Evolutionary conservation across 306 rosid genomes (phyloP).

Genomic region (Acacia crassicarpa): DNA sequence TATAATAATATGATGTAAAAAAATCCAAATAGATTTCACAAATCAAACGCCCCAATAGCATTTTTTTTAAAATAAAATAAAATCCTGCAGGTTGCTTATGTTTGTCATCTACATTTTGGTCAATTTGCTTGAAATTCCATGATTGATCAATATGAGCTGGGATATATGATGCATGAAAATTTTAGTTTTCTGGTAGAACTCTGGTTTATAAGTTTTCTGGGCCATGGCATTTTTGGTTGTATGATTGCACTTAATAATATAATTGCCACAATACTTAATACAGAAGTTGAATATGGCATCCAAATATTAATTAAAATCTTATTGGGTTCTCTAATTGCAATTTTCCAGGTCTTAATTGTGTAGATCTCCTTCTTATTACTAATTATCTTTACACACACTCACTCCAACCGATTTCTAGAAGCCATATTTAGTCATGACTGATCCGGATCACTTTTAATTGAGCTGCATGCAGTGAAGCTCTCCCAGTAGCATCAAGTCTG

Average conservation of each 20-base stretch:
- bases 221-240: background rate
- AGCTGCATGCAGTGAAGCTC: background rate
- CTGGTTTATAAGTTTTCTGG: background rate
- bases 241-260: background rate
- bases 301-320: background rate
- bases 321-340: background rate
- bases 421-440: background rate
- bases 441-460: background rate
- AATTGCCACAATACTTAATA: background rate
- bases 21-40: background rate
- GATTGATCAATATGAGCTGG: background rate
- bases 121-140: background rate
- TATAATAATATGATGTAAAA: background rate
- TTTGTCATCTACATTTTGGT: background rate
- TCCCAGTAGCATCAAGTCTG: background rate
- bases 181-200: background rate
- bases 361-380: background rate
- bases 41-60: background rate
- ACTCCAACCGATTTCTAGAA: background rate
- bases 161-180: background rate
- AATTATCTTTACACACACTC: background rate
- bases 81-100: background rate
- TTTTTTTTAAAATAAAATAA: no score
- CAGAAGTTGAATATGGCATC: background rate
- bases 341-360: no score